Evolutionary conservation across 495 filamentous ascomycete genomes (phyloP).

Genomic region (Sporormia fimetaria): DNA sequence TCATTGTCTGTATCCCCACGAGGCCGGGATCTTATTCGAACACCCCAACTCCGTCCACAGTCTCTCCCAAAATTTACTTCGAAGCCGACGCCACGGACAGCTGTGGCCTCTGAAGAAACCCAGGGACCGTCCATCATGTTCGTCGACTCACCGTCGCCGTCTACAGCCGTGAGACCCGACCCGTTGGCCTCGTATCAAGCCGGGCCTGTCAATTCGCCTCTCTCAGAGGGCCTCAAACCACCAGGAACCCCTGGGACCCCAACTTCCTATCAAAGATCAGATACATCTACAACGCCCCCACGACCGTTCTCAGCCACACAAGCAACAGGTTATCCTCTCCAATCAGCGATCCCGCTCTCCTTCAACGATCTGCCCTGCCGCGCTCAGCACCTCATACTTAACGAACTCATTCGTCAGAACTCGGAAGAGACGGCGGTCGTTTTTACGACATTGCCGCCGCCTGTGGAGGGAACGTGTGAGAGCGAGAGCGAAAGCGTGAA

Average conservation of each 20-base stretch:
- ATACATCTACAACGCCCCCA: too few relatives aligned
- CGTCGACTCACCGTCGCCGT: conserved; percentile 39
- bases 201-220: too few relatives aligned
- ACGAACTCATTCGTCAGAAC: conserved; percentile 64
- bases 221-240: too few relatives aligned
- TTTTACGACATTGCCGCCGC: conserved; percentile 72
- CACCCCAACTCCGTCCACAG: conserved; percentile 37
- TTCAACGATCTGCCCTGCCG: conserved; percentile 79
- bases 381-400: conserved; percentile 74
- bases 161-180: background rate
- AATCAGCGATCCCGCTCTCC: conserved; percentile 51
- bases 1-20: background rate
- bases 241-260: too few relatives aligned
- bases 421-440: conserved; percentile 65
- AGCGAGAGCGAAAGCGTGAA: conserved; percentile 56
- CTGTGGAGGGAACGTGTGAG: conserved; percentile 59
- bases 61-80: conserved; percentile 53
- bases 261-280: too few relatives aligned
- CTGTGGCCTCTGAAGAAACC: conserved; percentile 51
- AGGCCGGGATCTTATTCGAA: conserved; percentile 23
- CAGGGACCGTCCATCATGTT: conserved; percentile 72
- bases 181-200: conserved; percentile 23
- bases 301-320: too few relatives aligned
- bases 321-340: conserved; percentile 42
- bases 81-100: conserved; percentile 61